Evolutionary conservation across 1,284 basidiomycete genomes (phyloP).

Genomic region (Laetiporus sulphureus): DNA sequence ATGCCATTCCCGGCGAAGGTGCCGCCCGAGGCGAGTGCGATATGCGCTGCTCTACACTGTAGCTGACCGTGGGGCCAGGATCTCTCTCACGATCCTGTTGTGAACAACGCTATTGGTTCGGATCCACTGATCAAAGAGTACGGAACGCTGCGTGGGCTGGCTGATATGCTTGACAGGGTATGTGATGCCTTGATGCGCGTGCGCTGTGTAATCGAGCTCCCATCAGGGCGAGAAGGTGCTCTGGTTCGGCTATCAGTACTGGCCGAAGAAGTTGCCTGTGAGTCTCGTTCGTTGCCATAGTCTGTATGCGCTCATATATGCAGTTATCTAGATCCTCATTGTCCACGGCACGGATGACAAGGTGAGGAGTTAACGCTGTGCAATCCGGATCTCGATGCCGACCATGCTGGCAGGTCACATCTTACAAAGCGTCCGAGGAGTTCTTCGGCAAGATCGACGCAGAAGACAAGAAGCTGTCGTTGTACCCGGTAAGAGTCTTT

Average conservation of each 20-base stretch:
- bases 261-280: slow-evolving; percentile 72
- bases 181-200: slow-evolving; percentile 9
- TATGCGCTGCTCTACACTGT: too few relatives aligned
- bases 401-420: slow-evolving; percentile 44
- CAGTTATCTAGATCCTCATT: slow-evolving; percentile 45
- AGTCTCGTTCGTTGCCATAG: neutral
- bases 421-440: slow-evolving; percentile 47
- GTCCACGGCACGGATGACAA: slow-evolving; percentile 75
- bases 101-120: slow-evolving; percentile 48
- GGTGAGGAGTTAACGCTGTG: slow-evolving; percentile 27
- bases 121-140: slow-evolving; percentile 63
- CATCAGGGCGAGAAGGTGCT: slow-evolving; percentile 57
- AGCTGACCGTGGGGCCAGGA: slow-evolving; percentile 31
- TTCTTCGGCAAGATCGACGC: slow-evolving; percentile 57
- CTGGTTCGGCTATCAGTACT: slow-evolving; percentile 45
- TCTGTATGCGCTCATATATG: neutral
- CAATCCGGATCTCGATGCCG: neutral
- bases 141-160: slow-evolving; percentile 59
- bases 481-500: slow-evolving; percentile 43
- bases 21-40: slow-evolving; percentile 41
- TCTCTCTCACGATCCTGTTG: slow-evolving; percentile 59
- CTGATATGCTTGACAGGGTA: slow-evolving; percentile 72
- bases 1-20: slow-evolving; percentile 56
- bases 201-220: neutral
- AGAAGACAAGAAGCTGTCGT: slow-evolving; percentile 55